Conservation (phyloP, 2,329 filamentous ascomycete genomes). For the Fusarium nelsonii region DNA sequence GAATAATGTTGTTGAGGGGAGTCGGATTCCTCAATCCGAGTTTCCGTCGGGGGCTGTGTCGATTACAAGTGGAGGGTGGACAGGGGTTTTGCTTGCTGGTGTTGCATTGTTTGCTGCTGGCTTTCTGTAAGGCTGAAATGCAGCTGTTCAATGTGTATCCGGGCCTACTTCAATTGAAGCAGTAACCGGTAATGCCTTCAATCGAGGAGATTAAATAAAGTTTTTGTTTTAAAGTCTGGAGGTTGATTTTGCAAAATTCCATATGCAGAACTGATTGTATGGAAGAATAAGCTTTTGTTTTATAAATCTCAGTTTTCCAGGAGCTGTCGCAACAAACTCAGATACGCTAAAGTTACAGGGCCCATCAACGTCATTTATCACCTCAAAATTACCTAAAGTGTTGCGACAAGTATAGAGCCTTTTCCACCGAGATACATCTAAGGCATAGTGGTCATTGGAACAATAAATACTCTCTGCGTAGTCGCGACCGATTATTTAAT, state of each 20-base stretch:
- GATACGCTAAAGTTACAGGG: not conserved
- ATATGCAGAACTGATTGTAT: not conserved
- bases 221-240: not conserved
- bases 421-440: too few species aligned
- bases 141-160: not conserved
- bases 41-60: not conserved
- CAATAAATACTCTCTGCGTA: not conserved
- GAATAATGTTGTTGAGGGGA: accelerated
- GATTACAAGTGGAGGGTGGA: not conserved
- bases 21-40: not conserved
- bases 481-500: not conserved
- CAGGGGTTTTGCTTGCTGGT: not conserved
- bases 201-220: not conserved
- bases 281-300: not conserved
- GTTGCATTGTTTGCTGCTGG: not conserved
- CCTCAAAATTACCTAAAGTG: not conserved
- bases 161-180: not conserved
- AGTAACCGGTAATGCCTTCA: not conserved
- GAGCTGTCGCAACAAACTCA: not conserved
- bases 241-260: too few species aligned
- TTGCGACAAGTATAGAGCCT: too few species aligned
- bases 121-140: not conserved
- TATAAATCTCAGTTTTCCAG: not conserved
- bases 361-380: not conserved
- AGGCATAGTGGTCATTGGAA: too few species aligned